phyloP scores from a whole-genome alignment of 805 yeast genomes.

The Deakozyma indianensis region DNA sequence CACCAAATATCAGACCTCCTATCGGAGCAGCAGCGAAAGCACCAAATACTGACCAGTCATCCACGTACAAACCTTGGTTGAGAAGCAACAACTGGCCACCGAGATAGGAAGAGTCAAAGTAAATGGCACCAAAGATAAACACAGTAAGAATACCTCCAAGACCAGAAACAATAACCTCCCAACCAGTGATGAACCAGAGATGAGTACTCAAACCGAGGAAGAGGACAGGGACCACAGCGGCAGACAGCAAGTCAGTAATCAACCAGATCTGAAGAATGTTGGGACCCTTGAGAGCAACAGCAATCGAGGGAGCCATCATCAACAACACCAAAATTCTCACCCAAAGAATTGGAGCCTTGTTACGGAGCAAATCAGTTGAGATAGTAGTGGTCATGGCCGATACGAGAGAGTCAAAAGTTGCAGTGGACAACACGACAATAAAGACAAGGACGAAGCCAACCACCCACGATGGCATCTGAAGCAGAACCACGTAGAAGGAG shows the following conservation, averaged over 20 bases:
- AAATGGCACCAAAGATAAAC: slow-evolving; percentile 71
- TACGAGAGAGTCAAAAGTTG: slow-evolving; percentile 4
- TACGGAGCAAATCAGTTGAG: slow-evolving; percentile 81
- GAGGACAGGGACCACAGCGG: slow-evolving; percentile 73
- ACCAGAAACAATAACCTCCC: slow-evolving; percentile 75
- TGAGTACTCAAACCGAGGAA: slow-evolving; percentile 60
- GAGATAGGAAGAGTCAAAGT: slow-evolving; percentile 67
- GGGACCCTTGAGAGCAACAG: slow-evolving; percentile 71
- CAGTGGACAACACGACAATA: not conserved
- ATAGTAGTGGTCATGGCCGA: slow-evolving; percentile 29
- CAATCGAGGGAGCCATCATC: slow-evolving; percentile 76
- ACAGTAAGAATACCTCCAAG: slow-evolving; percentile 69
- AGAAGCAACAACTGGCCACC: slow-evolving; percentile 52
- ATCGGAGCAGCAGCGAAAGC: slow-evolving; percentile 86
- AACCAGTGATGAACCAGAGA: slow-evolving; percentile 59
- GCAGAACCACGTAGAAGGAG: slow-evolving; percentile 59
- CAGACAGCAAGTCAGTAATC: slow-evolving; percentile 80
- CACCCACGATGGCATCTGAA: slow-evolving; percentile 73
- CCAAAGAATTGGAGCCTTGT: slow-evolving; percentile 51
- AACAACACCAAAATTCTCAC: slow-evolving; percentile 57
- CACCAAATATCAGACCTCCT: slow-evolving; percentile 54
- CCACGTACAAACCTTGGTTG: slow-evolving; percentile 49
- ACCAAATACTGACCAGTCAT: slow-evolving; percentile 91
- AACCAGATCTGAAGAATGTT: slow-evolving; percentile 75
- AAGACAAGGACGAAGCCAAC: slow-evolving; percentile 56